Conservation (phyloP, 2,329 filamentous ascomycete species). For the Raffaelea arxii region DNA sequence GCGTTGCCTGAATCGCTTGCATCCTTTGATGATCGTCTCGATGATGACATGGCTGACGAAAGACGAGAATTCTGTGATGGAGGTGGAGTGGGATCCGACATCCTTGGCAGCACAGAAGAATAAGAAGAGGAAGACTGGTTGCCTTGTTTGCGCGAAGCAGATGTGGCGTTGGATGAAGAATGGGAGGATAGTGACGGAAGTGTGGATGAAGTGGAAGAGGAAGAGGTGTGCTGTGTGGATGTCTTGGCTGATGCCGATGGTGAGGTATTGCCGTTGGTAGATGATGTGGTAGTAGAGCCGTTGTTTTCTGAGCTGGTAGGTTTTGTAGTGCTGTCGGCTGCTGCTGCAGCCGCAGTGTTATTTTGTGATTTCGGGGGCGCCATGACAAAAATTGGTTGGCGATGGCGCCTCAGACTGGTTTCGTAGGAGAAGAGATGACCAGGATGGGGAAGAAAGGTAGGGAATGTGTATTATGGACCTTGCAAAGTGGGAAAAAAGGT, state of each 20-base stretch:
- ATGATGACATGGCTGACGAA: slow-evolving; percentile 32
- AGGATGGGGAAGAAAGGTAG: neutral
- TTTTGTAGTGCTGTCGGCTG: neutral
- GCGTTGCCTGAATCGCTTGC: neutral
- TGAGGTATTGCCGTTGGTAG: neutral
- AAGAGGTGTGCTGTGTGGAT: slow-evolving; percentile 2
- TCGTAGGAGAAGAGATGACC: neutral
- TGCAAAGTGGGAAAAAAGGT: too few relatives aligned
- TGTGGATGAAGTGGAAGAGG: slow-evolving; percentile 1
- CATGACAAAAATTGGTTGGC: slow-evolving; percentile 6
- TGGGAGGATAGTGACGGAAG: slow-evolving; percentile 2
- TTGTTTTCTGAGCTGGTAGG: slow-evolving; percentile 4
- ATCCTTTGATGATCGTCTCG: slow-evolving; percentile 37
- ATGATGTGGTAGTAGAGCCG: neutral
- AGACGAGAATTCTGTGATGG: slow-evolving; percentile 2
- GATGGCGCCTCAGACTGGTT: slow-evolving; percentile 2
- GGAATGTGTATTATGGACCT: too few relatives aligned
- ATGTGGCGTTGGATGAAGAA: slow-evolving; percentile 14
- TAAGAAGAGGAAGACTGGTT: slow-evolving; percentile 16
- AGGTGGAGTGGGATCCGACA: slow-evolving; percentile 18
- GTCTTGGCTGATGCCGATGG: slow-evolving; percentile 4
- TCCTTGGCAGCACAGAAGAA: slow-evolving; percentile 20
- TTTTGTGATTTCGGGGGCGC: slow-evolving; percentile 10
- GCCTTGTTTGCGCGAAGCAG: slow-evolving; percentile 14
- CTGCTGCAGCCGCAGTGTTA: neutral